A percentile compares a stretch with the other conserved stretches of the same genome.
Evolutionary conservation across 1,139 yeast species (phyloP).

Genomic region (Debaryomyces udenii): DNA sequence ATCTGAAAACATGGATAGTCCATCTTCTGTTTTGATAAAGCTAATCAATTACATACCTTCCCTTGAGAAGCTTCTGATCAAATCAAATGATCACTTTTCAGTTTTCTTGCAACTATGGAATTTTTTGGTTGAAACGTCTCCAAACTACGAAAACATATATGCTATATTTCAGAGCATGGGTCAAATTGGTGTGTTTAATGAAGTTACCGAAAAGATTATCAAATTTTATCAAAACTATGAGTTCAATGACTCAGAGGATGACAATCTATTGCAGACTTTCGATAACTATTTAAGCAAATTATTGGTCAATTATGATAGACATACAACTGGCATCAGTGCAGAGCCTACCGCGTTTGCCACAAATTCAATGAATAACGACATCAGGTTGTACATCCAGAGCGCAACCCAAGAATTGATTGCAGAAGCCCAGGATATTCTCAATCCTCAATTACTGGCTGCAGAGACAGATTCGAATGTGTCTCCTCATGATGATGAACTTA

Average conservation of each 20-base stretch:
- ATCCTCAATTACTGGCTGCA: neutral
- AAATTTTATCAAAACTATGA: slow-evolving; percentile 28
- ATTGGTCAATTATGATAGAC: slow-evolving; percentile 13
- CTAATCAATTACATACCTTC: slow-evolving; percentile 28
- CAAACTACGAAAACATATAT: slow-evolving; percentile 21
- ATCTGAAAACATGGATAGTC: slow-evolving; percentile 20
- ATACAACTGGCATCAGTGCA: slow-evolving; percentile 4
- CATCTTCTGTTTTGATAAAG: slow-evolving; percentile 23
- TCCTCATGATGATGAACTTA: slow-evolving; percentile 15
- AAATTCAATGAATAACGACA: slow-evolving; percentile 23
- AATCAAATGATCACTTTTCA: slow-evolving; percentile 20
- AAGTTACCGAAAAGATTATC: slow-evolving; percentile 28
- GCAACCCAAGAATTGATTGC: slow-evolving; percentile 23
- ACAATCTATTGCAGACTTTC: slow-evolving; percentile 20
- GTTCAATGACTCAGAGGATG: slow-evolving; percentile 17
- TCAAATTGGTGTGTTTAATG: slow-evolving; percentile 29
- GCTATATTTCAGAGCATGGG: slow-evolving; percentile 28
- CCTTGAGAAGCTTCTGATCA: slow-evolving; percentile 26
- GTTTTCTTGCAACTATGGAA: slow-evolving; percentile 38
- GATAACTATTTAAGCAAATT: slow-evolving; percentile 15
- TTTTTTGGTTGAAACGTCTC: slow-evolving; percentile 23
- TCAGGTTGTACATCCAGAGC: slow-evolving; percentile 29
- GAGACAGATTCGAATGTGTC: slow-evolving; percentile 2
- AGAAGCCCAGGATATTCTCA: slow-evolving; percentile 21
- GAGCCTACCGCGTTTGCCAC: neutral